These are phyloP conservation scores for Geoglossum glabrum DNA, from an alignment of 495 filamentous ascomycete genomes.

Conservation along the genomic window DNA sequence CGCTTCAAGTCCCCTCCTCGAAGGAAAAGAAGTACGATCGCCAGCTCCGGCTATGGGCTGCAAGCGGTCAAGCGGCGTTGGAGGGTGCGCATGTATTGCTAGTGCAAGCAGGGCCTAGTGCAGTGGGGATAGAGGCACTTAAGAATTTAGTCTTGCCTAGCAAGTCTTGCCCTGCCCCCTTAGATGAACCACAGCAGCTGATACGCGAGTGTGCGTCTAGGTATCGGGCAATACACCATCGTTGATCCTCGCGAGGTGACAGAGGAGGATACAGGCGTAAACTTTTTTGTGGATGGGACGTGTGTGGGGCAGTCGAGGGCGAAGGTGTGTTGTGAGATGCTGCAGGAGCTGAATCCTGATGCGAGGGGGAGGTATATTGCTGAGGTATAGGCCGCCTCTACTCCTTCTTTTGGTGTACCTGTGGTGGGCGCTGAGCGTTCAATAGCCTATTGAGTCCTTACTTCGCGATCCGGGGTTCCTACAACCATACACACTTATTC, in stretches of 20 bases:
- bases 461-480: constrained; percentile 22
- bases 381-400: constrained; percentile 20
- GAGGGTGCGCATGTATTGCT: constrained; percentile 79
- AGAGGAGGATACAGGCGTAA: constrained; percentile 75
- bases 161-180: constrained; percentile 8
- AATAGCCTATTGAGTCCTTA: constrained; percentile 16
- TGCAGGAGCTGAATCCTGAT: constrained; percentile 91
- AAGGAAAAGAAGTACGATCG: constrained; percentile 93
- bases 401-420: not conserved
- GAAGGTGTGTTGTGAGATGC: constrained; percentile 48
- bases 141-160: constrained; percentile 91
- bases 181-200: not conserved
- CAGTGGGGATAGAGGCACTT: constrained; percentile 75
- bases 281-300: constrained; percentile 80
- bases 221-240: constrained; percentile 87
- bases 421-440: not conserved
- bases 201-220: constrained; percentile 16
- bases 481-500: constrained; percentile 44
- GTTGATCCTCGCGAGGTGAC: constrained; percentile 58
- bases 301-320: constrained; percentile 66
- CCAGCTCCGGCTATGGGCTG: constrained; percentile 88
- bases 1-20: constrained; percentile 38
- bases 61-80: constrained; percentile 72
- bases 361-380: constrained; percentile 46
- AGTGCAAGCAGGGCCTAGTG: constrained; percentile 63